Base-by-base conservation (phyloP, 139 green algal species). In the Astrephomene gubernaculifera region DNA sequence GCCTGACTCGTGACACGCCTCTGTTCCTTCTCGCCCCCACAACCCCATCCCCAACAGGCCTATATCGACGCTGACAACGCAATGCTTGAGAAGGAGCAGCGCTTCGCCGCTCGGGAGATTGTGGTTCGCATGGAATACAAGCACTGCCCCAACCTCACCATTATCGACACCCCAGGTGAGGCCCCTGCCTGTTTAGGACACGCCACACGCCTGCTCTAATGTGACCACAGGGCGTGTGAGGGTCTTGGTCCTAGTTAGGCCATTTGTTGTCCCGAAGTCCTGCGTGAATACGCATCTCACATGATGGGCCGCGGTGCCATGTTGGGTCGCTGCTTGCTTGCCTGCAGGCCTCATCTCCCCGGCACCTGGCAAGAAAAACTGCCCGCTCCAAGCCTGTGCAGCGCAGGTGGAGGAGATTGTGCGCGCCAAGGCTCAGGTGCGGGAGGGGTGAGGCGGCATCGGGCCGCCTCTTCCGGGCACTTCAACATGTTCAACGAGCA, bases 91-190 rank as follows among this genome's bases (percentile, higher is more conserved):
- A 83, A 89, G 0, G 96, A 98, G 88, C 86, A 93, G 54, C 91
- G 96, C 81, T 99, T 99, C 81, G 98, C 91, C 92, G 87, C 89
- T 35, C 98, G 98, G 82, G 97, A 99, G 82, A 98, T 99, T 79
- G 93, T 98, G 7, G 93, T 99, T 41, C 94, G 94, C 61, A 98
- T 99, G 68, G 94, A 99, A 87, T 96, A 97, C 92, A 96, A 95
- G 88, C 98, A 95, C 92, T 98, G 95, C 86, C 97, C 97, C 43
- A 99, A 99, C 91, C 91, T 99, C 14, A 98, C 96, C 61, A 99
- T 99, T 91, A 99, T 99, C 74, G 97, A 99, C 86, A 99, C 96
- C 0, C 97, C 97, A 27, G 96, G 96, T 93, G 36, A 14, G 85
- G 24, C 70, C 12, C 36, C n/a, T 63, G 57, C 25, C 24, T 53